phyloP scores from a whole-genome alignment of 2,329 filamentous ascomycete species.

The Grosmannia serpens region DNA sequence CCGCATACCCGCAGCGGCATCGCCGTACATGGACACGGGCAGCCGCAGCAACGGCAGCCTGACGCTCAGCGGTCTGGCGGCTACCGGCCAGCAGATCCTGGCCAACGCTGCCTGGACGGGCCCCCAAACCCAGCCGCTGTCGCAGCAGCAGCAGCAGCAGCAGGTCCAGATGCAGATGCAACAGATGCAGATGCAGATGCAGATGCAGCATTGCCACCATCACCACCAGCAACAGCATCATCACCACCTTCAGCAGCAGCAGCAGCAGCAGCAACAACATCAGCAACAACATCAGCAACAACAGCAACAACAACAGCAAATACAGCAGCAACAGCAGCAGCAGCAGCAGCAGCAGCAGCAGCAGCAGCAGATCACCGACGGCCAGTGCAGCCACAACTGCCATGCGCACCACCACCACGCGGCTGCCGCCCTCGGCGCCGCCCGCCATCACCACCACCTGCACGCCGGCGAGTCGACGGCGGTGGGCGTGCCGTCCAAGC shows the following conservation, averaged over 20 bases:
- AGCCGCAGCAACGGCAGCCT: constrained; percentile 17
- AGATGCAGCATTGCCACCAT: not conserved
- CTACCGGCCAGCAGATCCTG: constrained; percentile 75
- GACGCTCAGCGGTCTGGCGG: constrained; percentile 38
- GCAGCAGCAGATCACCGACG: not conserved
- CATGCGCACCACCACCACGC: not conserved
- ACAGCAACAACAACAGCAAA: not conserved
- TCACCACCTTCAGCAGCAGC: not conserved
- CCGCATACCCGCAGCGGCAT: not conserved
- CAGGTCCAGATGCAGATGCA: not conserved
- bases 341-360: not conserved
- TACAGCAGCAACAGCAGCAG: not conserved
- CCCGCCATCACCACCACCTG: not conserved
- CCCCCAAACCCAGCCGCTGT: constrained; percentile 57
- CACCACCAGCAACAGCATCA: not conserved
- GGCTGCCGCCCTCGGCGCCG: not conserved
- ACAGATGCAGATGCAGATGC: not conserved
- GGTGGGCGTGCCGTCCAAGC: not conserved
- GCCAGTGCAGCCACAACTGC: not conserved
- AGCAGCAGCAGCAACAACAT: not conserved
- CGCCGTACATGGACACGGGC: not conserved
- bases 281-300: not conserved
- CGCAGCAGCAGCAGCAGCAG: constrained; percentile 2
- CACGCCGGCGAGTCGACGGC: not conserved
- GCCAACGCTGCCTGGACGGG: constrained; percentile 91